Evolutionary conservation across 176 grass and related monocot species (phyloP).

Genomic region (Cenchrus americanus): DNA sequence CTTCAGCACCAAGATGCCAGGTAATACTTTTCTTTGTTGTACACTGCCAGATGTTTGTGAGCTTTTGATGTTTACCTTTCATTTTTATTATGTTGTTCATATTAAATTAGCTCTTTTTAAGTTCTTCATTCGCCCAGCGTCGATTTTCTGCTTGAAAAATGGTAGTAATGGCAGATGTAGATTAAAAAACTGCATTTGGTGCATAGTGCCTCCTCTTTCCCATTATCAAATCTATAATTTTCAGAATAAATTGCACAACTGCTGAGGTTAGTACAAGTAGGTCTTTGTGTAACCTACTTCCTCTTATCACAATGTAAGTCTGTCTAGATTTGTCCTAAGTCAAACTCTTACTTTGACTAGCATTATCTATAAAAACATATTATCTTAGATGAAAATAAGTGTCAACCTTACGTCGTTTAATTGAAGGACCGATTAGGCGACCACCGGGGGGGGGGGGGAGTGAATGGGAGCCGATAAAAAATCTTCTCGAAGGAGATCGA

Average conservation of each 20-base stretch:
- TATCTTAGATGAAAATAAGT: background rate
- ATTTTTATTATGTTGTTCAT: background rate
- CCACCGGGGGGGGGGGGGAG: too few species aligned
- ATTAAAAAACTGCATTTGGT: background rate
- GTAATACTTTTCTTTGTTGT: slow-evolving; percentile 50
- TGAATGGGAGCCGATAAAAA: too few species aligned
- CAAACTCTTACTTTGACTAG: background rate
- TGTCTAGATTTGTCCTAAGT: background rate
- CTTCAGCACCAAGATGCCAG: slow-evolving; percentile 57
- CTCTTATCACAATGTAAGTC: background rate
- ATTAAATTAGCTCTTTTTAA: background rate
- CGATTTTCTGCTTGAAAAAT: background rate
- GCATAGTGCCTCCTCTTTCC: too few species aligned
- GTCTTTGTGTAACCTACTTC: background rate
- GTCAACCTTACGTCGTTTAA: background rate
- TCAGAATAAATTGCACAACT: background rate
- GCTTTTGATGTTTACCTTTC: background rate
- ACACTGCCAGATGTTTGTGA: background rate
- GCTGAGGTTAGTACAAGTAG: background rate
- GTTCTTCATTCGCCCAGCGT: background rate
- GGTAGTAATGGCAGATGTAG: background rate
- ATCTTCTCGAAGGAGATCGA: too few species aligned
- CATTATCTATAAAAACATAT: background rate
- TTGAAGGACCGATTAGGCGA: too few species aligned
- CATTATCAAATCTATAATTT: background rate